A percentile compares a stretch with the other conserved stretches of the same genome.
Conservation (phyloP, 2,329 filamentous ascomycete species). For the Sporothrix pallida region DNA sequence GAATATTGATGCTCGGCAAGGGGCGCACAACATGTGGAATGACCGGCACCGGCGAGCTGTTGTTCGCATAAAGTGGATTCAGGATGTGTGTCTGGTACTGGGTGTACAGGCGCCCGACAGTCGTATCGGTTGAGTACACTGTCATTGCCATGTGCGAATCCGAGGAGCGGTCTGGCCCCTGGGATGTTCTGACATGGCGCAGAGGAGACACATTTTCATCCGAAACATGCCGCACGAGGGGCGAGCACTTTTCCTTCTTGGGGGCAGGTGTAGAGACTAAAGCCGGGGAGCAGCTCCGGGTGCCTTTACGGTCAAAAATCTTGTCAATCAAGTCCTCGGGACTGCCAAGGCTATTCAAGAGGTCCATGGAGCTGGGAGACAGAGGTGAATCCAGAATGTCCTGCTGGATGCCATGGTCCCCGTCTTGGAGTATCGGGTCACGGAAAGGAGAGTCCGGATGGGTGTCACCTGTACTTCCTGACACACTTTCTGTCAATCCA, state of each 20-base stretch:
- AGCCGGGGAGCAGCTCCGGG: conserved; percentile 14
- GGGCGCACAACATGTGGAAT: not conserved
- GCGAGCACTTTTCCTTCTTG: not conserved
- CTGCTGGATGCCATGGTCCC: not conserved
- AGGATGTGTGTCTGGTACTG: conserved; percentile 41
- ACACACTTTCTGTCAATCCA: not conserved
- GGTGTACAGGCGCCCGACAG: conserved; percentile 45
- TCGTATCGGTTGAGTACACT: conserved; percentile 42
- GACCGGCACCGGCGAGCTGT: conserved; percentile 22
- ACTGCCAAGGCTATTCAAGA: not conserved
- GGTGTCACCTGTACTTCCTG: not conserved
- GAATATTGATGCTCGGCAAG: not conserved
- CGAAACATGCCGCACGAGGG: not conserved
- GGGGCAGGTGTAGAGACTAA: not conserved
- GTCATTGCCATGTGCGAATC: conserved; percentile 27
- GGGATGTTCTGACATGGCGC: not conserved
- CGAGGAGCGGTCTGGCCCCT: conserved; percentile 23
- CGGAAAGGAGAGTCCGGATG: conserved; percentile 17
- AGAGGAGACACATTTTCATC: not conserved
- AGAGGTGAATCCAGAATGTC: not conserved
- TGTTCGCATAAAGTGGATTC: not conserved
- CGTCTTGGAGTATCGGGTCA: not conserved
- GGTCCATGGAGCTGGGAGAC: conserved; percentile 1
- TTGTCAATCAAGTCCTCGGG: conserved; percentile 29
- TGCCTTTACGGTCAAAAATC: conserved; percentile 21